Evolutionary conservation across 441 rosid genomes (phyloP), one percentile per base, ranked within the genome.

Genomic region (Jatropha podagrica): DNA sequence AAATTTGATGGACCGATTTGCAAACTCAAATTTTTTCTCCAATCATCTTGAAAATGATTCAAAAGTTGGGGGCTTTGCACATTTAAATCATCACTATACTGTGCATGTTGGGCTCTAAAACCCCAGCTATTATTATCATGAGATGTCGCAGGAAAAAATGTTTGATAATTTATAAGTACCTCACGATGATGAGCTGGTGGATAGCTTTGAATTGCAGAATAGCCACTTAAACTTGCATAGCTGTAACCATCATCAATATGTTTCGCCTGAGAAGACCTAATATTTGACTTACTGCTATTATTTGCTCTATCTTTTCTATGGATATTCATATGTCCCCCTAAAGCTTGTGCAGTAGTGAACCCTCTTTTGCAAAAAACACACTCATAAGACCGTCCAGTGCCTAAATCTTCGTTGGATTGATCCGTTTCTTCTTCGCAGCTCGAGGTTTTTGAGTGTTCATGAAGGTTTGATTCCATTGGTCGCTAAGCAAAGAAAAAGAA

Each of bases 291-390:
- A 12, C 10, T 51, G n/a, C 49, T 11, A 44, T 44, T 44, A 44
- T 83, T 84, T 65, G 86, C 78, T 58, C 90, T 83, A 68, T 90
- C 89, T 75, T 83, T 87, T 51, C 90, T 77, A 75, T 91, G 97
- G 66, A 93, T 84, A 77, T 91, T 93, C 87, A 88, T 91, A 86
- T 93, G 96, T 13, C 97, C 92, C 12, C 96, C 97, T 14, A 93
- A 76, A 52, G 97, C 97, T 77, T 93, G 96, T 4, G 93, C 92
- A 37, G 84, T 90, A 64, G 95, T 88, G 91, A 91, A 93, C 12
- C 95, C 97, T 72, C 87, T 82, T 87, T 82, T 88, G 89, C 96
- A 91, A 61, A 90, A 91, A 14, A 76, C 72, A 80, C 96, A 93
- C 75, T 84, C 89, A 32, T 93, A 91, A 18, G 86, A 81, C 68